Conservation (phyloP, 768 basidiomycete species). For the Tylopilus felleus region DNA sequence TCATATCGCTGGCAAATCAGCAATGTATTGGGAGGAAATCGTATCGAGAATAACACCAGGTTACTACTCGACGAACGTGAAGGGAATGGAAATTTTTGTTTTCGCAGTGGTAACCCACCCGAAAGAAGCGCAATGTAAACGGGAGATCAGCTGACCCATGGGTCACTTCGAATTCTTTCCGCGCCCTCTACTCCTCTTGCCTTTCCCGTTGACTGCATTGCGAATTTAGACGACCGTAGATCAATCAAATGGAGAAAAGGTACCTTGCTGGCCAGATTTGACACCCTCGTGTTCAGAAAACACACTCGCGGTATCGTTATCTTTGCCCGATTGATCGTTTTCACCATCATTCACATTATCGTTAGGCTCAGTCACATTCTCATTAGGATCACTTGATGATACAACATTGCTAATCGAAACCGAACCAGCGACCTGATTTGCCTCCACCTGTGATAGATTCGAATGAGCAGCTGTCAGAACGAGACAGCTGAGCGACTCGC, state of each 20-base stretch:
- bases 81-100: not conserved
- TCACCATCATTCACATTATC: constrained; percentile 23
- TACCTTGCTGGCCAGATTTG: constrained; percentile 14
- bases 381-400: constrained; percentile 24
- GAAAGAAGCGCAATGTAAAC: not conserved
- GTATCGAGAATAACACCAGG: constrained; percentile 16
- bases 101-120: not conserved
- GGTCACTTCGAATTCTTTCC: not conserved
- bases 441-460: constrained; percentile 17
- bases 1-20: constrained; percentile 7
- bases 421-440: not conserved
- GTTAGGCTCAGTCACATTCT: constrained; percentile 23
- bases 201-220: not conserved
- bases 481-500: constrained; percentile 22
- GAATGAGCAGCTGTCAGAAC: constrained; percentile 33
- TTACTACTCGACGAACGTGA: constrained; percentile 9
- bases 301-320: constrained; percentile 12
- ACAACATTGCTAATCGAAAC: constrained; percentile 26
- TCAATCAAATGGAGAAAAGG: not conserved
- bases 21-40: constrained; percentile 1
- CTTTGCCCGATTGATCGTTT: constrained; percentile 28
- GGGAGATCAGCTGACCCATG: not conserved
- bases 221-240: constrained; percentile 7
- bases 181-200: not conserved
- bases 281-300: constrained; percentile 21